Evolutionary conservation across 176 grass and related monocot species (phyloP).

Genomic region (Pontederia paniculata): DNA sequence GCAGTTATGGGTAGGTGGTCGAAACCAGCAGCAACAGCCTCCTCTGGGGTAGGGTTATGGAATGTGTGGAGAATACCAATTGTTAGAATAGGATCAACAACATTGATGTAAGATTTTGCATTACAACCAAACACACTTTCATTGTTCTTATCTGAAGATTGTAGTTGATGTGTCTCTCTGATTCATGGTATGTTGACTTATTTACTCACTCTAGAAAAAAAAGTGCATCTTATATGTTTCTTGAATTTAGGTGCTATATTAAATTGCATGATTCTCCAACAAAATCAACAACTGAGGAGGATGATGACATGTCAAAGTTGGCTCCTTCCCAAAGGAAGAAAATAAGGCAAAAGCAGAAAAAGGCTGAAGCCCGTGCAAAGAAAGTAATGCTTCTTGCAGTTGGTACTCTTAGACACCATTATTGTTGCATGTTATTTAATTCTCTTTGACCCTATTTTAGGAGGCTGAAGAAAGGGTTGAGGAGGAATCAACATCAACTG

Average conservation of each 20-base stretch:
- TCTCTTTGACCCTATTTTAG: slow-evolving; percentile 26
- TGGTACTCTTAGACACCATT: not conserved
- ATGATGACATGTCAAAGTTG: slow-evolving; percentile 83
- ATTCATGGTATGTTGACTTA: not conserved
- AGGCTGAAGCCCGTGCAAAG: slow-evolving; percentile 94
- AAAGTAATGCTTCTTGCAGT: slow-evolving; percentile 41
- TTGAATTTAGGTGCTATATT: slow-evolving; percentile 73
- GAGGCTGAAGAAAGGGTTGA: slow-evolving; percentile 96
- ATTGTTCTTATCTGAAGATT: too few relatives aligned
- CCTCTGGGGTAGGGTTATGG: too few relatives aligned
- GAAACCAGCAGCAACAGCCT: too few relatives aligned
- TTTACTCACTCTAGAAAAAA: not conserved
- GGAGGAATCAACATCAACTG: slow-evolving; percentile 53
- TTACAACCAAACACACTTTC: too few relatives aligned
- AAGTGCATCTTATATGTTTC: not conserved
- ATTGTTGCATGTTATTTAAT: slow-evolving; percentile 13
- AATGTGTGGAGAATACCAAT: too few relatives aligned
- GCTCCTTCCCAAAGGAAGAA: slow-evolving; percentile 94
- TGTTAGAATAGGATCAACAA: too few relatives aligned
- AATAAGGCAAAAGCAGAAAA: slow-evolving; percentile 96
- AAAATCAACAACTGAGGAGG: slow-evolving; percentile 62
- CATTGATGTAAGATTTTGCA: too few relatives aligned
- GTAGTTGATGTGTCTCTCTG: too few relatives aligned
- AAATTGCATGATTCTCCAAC: slow-evolving; percentile 87
- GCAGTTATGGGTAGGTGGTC: too few relatives aligned